Evolutionary conservation across 306 rosid species (phyloP).

Genomic region (Comarum palustre): DNA sequence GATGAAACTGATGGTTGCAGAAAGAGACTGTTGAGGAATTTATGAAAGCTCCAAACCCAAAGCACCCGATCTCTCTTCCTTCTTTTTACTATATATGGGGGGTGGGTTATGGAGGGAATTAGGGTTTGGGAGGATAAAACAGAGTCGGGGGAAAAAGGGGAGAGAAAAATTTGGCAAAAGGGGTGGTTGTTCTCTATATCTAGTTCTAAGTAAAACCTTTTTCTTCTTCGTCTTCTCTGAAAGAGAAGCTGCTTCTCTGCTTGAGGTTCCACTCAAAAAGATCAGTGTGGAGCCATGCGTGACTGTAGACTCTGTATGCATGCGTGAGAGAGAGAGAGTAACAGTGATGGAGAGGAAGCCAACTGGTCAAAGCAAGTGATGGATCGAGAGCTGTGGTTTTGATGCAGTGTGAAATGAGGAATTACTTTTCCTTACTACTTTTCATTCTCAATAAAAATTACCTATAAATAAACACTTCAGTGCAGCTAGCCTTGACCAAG

Average conservation of each 20-base stretch:
- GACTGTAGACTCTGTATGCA: too few species aligned
- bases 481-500: slow-evolving; percentile 23
- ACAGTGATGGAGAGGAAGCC: slow-evolving; percentile 12
- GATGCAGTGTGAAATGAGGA: slow-evolving; percentile 38
- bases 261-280: slow-evolving; percentile 45
- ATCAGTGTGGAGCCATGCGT: slow-evolving; percentile 50
- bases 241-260: slow-evolving; percentile 41
- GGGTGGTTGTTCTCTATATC: slow-evolving; percentile 2
- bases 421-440: neutral
- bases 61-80: neutral
- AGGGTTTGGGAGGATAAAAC: slow-evolving; percentile 42
- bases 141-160: neutral
- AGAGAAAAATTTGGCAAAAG: neutral
- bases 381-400: slow-evolving; percentile 39
- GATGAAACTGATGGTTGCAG: slow-evolving; percentile 33
- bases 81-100: slow-evolving; percentile 16
- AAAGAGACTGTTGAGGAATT: slow-evolving; percentile 11
- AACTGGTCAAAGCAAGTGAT: slow-evolving; percentile 48
- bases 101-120: neutral
- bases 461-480: neutral
- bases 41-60: slow-evolving; percentile 18
- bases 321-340: slow-evolving; percentile 12
- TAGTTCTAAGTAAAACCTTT: neutral
- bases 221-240: slow-evolving; percentile 28
- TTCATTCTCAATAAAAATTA: neutral